phyloP scores from a whole-genome alignment of 176 grass and related monocot genomes.

The Eremochloa ophiuroides region DNA sequence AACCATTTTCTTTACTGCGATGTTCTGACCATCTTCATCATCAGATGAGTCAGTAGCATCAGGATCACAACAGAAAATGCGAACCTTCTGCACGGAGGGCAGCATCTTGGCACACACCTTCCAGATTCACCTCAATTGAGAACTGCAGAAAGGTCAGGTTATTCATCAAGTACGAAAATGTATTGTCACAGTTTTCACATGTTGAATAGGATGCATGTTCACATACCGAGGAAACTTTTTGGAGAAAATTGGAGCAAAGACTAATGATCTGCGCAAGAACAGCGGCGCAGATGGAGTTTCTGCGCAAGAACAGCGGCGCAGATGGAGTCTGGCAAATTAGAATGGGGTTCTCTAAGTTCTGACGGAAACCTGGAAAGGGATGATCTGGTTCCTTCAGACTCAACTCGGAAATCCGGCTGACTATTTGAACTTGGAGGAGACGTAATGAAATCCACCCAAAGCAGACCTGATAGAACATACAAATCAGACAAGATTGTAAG shows the following conservation, averaged over 20 bases:
- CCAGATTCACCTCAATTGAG: background rate
- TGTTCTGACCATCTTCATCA: constrained; percentile 27
- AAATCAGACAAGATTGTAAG: background rate
- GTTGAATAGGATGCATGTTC: background rate
- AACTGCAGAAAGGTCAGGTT: background rate
- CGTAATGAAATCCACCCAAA: constrained; percentile 20
- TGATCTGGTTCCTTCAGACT: background rate
- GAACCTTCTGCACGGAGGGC: constrained; percentile 20
- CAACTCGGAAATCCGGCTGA: background rate
- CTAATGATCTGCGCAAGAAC: background rate
- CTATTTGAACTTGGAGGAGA: background rate
- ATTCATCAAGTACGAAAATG: background rate
- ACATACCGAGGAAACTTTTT: constrained; percentile 18
- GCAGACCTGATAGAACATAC: constrained; percentile 16
- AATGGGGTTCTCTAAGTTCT: constrained; percentile 5
- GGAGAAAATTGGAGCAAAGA: background rate
- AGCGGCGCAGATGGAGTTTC: background rate
- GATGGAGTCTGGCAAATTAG: constrained; percentile 6
- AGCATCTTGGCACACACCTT: constrained; percentile 2
- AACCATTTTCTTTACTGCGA: constrained; percentile 28
- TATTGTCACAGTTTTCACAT: background rate
- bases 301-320: background rate
- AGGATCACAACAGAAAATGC: constrained; percentile 44
- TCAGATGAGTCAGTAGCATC: constrained; percentile 51
- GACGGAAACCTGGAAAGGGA: constrained; percentile 3